phyloP scores from a whole-genome alignment of 164 flowering plant genomes.

The Tetrastigma voinierianum region DNA sequence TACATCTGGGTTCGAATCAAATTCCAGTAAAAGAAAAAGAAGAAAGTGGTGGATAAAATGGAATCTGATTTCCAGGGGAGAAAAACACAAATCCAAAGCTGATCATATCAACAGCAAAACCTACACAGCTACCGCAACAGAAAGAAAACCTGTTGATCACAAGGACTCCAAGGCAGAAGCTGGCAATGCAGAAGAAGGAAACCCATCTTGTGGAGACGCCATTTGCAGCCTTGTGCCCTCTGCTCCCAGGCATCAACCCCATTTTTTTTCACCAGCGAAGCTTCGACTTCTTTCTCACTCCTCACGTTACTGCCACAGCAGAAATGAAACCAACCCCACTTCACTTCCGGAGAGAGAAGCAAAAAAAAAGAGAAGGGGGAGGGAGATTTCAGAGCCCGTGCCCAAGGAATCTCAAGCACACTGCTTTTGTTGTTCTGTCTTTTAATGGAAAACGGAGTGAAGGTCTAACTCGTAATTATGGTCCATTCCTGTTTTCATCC shows the following conservation, averaged over 20 bases:
- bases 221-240: slow-evolving; percentile 41
- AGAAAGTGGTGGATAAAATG: neutral
- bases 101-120: slow-evolving; percentile 14
- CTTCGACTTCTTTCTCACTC: neutral
- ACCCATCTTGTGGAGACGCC: slow-evolving; percentile 76
- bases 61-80: neutral
- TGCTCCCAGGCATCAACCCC: slow-evolving; percentile 27
- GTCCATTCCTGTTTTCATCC: neutral
- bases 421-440: too few species aligned
- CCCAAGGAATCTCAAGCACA: too few species aligned
- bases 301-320: too few species aligned
- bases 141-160: slow-evolving; percentile 63
- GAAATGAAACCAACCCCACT: too few species aligned
- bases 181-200: slow-evolving; percentile 63
- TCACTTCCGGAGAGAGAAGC: neutral
- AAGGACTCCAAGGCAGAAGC: slow-evolving; percentile 72
- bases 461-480: slow-evolving; percentile 11
- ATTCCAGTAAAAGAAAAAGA: neutral
- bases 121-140: slow-evolving; percentile 7
- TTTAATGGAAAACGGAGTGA: too few species aligned
- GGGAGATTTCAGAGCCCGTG: too few species aligned
- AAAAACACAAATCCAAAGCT: slow-evolving; percentile 5
- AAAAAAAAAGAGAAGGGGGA: neutral
- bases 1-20: neutral
- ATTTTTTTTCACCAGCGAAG: slow-evolving; percentile 6